phyloP scores from a whole-genome alignment of 495 filamentous ascomycete genomes.

The Hypoxylon trugodes region DNA sequence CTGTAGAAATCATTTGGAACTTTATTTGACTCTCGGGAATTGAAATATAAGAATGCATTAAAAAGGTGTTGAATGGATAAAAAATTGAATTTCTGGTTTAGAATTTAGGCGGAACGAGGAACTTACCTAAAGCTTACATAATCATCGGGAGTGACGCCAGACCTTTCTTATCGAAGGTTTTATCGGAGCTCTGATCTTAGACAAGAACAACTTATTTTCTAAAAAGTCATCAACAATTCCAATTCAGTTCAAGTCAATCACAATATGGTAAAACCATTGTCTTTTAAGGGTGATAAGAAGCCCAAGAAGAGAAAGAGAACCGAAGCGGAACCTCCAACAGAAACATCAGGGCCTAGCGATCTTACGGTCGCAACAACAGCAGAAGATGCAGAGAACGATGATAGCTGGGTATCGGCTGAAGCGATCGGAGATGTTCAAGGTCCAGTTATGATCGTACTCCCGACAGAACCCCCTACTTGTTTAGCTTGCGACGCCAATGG shows the following conservation, averaged over 20 bases:
- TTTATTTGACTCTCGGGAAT: neutral
- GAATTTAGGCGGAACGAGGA: no score
- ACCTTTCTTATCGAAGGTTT: constrained; percentile 10
- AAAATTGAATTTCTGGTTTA: neutral
- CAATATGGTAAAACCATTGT: constrained; percentile 79
- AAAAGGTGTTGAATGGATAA: neutral
- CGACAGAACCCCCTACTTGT: constrained; percentile 71
- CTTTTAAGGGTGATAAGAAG: constrained; percentile 98
- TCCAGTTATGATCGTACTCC: constrained; percentile 81
- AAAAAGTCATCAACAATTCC: neutral
- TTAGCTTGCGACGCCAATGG: constrained; percentile 86
- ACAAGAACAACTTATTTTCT: constrained; percentile 17
- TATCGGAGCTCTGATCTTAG: constrained; percentile 13
- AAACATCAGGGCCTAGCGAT: constrained; percentile 50
- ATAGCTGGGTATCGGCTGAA: constrained; percentile 92
- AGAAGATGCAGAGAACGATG: constrained; percentile 67
- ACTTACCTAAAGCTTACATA: neutral
- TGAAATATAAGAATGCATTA: no score
- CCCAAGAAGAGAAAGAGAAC: constrained; percentile 86
- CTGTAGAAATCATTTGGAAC: no score
- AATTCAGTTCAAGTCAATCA: neutral
- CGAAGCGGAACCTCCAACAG: constrained; percentile 49
- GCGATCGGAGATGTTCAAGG: constrained; percentile 77
- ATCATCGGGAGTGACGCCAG: constrained; percentile 15
- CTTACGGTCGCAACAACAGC: constrained; percentile 45